Conservation (phyloP, 1,284 basidiomycete species). For the Ustilago bromivora region DNA sequence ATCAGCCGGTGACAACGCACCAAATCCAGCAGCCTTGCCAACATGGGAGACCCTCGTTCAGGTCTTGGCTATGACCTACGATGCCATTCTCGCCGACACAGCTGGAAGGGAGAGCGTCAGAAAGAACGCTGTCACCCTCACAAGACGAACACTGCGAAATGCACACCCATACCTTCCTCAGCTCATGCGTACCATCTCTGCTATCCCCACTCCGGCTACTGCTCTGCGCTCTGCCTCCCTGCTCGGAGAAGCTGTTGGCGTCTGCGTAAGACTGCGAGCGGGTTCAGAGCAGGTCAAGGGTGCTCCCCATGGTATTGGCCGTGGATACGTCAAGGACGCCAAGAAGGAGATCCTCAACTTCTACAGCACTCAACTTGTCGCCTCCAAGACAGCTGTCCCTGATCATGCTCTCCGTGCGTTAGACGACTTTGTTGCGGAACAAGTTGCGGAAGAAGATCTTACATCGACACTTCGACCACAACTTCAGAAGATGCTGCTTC, state of each 20-base stretch:
- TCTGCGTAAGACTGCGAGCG: slow-evolving; percentile 52
- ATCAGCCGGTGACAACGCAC: not conserved
- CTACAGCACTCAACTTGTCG: slow-evolving; percentile 59
- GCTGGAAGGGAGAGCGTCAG: slow-evolving; percentile 24
- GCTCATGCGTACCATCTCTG: slow-evolving; percentile 43
- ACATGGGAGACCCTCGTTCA: slow-evolving; percentile 47
- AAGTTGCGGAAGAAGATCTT: slow-evolving; percentile 54
- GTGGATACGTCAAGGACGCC: slow-evolving; percentile 33
- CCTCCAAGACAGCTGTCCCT: slow-evolving; percentile 56
- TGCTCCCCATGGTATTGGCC: slow-evolving; percentile 44
- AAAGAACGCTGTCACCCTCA: slow-evolving; percentile 41
- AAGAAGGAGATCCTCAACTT: slow-evolving; percentile 53
- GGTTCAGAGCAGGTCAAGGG: slow-evolving; percentile 58
- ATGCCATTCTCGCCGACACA: slow-evolving; percentile 38
- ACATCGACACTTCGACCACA: slow-evolving; percentile 56
- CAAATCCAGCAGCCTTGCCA: slow-evolving; percentile 16
- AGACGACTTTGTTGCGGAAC: slow-evolving; percentile 51
- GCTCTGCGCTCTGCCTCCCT: slow-evolving; percentile 46
- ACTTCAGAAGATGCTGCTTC: slow-evolving; percentile 66
- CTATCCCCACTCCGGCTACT: slow-evolving; percentile 33
- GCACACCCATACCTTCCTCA: slow-evolving; percentile 45
- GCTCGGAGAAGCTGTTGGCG: slow-evolving; percentile 56
- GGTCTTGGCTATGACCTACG: slow-evolving; percentile 51
- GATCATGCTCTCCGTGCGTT: slow-evolving; percentile 46
- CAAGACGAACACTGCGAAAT: slow-evolving; percentile 47